Base-by-base conservation (phyloP, 352 stramenopile species). In the Globisporangium yorkense region DNA sequence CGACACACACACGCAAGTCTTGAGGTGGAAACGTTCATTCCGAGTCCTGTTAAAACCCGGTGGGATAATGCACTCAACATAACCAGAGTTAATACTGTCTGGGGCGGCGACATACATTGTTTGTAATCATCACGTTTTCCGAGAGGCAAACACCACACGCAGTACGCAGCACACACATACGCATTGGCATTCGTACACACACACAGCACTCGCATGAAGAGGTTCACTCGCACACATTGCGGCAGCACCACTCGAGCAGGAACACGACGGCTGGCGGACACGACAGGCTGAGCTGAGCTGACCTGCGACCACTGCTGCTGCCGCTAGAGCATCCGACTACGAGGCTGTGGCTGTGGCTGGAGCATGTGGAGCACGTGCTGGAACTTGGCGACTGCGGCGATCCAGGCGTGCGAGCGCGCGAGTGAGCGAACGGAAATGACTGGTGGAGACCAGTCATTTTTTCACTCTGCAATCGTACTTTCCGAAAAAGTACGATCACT, bases 31-130 rank as follows among this genome's bases (percentile, higher is more conserved):
- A 89, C 85, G 80, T 88, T 93, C 83, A 93, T 86, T 70, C 73
- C 83, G 66, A 69, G 77, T 69, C 68, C 83, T 93, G 81, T 91
- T 91, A 91, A 74, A 74, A 83, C 71, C 77, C 72, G 74, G 77
- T 59, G 71, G 51, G 35, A 71, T 72, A 92, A 91, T 83, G 83
- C 78, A 78, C 83, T 93, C 83, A 85, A 91, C 83, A 87, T 65
- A 73, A 89, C 77, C 70, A 62, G 35, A 68, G 74, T 83, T 73
- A 62, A 77, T 89, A 88, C 83, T 91, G 83, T 66, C 80, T 93
- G 83, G 83, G 83, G 83, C 83, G 83, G 83, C 83, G 83, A 93
- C 83, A 93, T 90, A 86, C 80, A 87, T 78, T 66, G 68, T 81
- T 72, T 71, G 62, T 75, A 93, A 93, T 93, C 83, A 93, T 80